Percentiles rank a stretch among this genome's conserved stretches.
Evolutionary conservation across 2,329 filamentous ascomycete genomes (phyloP).

Genomic region (Didymella segeticola): DNA sequence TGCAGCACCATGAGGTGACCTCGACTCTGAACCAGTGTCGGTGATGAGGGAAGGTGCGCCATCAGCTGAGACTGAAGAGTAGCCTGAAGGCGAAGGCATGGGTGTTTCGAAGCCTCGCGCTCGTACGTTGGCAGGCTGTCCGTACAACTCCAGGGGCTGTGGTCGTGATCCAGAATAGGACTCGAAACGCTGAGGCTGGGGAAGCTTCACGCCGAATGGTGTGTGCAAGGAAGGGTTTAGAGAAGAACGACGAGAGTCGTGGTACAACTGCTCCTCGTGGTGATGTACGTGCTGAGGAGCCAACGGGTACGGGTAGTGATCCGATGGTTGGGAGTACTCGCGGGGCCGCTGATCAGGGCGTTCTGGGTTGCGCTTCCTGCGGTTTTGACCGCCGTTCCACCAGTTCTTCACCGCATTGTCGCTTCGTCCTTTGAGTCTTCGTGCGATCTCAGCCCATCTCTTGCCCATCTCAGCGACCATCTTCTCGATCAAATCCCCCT

Average conservation of each 20-base stretch:
- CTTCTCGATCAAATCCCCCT: constrained; percentile 74
- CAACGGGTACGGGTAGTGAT: constrained; percentile 40
- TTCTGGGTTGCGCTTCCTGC: constrained; percentile 61
- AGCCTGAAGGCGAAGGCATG: constrained; percentile 68
- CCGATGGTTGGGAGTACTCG: constrained; percentile 42
- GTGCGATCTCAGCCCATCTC: constrained; percentile 91
- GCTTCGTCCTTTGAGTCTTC: constrained; percentile 80
- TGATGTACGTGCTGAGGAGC: constrained; percentile 29
- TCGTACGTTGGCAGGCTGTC: constrained; percentile 31
- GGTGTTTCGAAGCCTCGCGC: constrained; percentile 58
- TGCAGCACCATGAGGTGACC: constrained; percentile 55
- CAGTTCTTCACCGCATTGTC: constrained; percentile 98
- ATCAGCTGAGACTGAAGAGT: constrained; percentile 69
- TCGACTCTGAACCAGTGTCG: constrained; percentile 61
- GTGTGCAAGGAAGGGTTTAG: constrained; percentile 36
- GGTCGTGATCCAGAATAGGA: constrained; percentile 42
- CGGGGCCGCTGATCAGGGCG: constrained; percentile 35
- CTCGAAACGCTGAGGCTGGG: constrained; percentile 43
- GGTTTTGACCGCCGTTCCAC: constrained; percentile 95
- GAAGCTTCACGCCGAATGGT: constrained; percentile 40
- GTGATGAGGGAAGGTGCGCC: constrained; percentile 73
- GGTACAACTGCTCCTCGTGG: constrained; percentile 40
- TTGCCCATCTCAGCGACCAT: constrained; percentile 81
- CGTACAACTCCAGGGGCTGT: constrained; percentile 41
- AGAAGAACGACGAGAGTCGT: constrained; percentile 39